Conservation (phyloP, 2,329 filamentous ascomycete genomes). For the Apiospora sp. region DNA sequence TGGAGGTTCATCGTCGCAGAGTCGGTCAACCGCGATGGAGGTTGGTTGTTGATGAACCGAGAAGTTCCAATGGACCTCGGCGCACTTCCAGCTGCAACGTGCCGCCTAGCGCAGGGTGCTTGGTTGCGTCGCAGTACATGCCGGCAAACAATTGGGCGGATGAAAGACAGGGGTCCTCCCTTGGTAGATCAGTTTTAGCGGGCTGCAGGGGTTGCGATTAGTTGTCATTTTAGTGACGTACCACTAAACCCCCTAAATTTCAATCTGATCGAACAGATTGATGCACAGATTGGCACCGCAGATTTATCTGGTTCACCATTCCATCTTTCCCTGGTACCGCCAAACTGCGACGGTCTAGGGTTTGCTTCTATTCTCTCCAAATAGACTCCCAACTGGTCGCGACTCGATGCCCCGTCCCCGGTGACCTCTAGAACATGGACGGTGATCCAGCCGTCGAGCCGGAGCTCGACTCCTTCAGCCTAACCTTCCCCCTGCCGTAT, state of each 20-base stretch:
- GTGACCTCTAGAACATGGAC: constrained; percentile 62
- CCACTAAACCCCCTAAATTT: constrained; percentile 12
- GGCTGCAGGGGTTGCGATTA: not conserved
- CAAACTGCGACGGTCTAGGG: not conserved
- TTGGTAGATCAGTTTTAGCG: constrained; percentile 1
- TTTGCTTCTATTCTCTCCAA: not conserved
- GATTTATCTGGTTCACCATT: constrained; percentile 5
- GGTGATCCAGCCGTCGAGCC: constrained; percentile 75
- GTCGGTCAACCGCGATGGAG: not conserved
- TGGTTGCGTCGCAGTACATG: no score
- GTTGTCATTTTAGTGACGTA: constrained; percentile 17
- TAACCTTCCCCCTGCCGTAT: constrained; percentile 87
- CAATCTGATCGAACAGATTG: constrained; percentile 9
- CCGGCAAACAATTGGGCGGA: not conserved
- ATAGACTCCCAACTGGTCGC: not conserved
- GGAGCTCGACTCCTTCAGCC: constrained; percentile 84
- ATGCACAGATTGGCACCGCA: constrained; percentile 5
- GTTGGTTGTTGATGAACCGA: constrained; percentile 15
- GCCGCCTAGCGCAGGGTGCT: not conserved
- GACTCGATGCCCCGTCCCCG: constrained; percentile 32
- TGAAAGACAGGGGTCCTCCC: not conserved
- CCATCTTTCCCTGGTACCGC: not conserved
- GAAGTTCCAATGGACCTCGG: constrained; percentile 5
- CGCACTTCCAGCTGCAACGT: constrained; percentile 2
- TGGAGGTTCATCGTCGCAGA: constrained; percentile 9